Percentiles rank a stretch among this genome's conserved stretches.
Conservation (phyloP, 257 asterid genomes). For the Capsicum chinense region DNA sequence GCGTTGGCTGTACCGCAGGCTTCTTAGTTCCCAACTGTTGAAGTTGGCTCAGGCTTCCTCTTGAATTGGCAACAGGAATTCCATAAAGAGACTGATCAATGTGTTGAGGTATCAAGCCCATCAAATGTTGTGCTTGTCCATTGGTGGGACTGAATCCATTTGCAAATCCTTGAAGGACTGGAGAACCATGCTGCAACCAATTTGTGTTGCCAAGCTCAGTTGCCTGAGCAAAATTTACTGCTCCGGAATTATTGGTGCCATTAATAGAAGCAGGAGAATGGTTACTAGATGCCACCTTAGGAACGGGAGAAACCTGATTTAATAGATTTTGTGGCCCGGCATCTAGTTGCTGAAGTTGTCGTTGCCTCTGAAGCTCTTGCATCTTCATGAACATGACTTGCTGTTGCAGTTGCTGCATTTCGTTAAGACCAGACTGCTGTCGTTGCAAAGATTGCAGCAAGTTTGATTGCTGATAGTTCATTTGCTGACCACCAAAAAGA, state of each 20-base stretch:
- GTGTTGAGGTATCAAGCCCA: slow-evolving; percentile 63
- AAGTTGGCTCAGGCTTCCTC: slow-evolving; percentile 63
- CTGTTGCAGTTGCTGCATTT: slow-evolving; percentile 81
- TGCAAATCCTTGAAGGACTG: slow-evolving; percentile 62
- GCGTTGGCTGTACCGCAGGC: slow-evolving; percentile 53
- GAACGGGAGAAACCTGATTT: slow-evolving; percentile 51
- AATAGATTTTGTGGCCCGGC: slow-evolving; percentile 52
- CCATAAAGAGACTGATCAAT: slow-evolving; percentile 86
- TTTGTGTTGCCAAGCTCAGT: slow-evolving; percentile 59
- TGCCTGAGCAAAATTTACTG: slow-evolving; percentile 50
- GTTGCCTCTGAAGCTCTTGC: slow-evolving; percentile 44
- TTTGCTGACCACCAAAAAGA: slow-evolving; percentile 91
- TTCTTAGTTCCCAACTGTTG: slow-evolving; percentile 57
- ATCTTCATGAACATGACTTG: slow-evolving; percentile 62
- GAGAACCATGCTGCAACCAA: slow-evolving; percentile 65
- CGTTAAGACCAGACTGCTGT: slow-evolving; percentile 67
- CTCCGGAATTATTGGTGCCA: slow-evolving; percentile 58
- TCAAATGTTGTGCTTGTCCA: slow-evolving; percentile 53
- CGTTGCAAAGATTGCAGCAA: slow-evolving; percentile 69
- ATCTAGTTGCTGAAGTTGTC: slow-evolving; percentile 42
- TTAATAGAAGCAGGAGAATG: slow-evolving; percentile 54
- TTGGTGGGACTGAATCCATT: slow-evolving; percentile 59
- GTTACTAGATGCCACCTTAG: slow-evolving; percentile 60
- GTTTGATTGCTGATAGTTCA: slow-evolving; percentile 69
- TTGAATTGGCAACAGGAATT: slow-evolving; percentile 75